Base-by-base conservation (phyloP, 1,139 yeast species). In the Petasospora rhodanensis region DNA sequence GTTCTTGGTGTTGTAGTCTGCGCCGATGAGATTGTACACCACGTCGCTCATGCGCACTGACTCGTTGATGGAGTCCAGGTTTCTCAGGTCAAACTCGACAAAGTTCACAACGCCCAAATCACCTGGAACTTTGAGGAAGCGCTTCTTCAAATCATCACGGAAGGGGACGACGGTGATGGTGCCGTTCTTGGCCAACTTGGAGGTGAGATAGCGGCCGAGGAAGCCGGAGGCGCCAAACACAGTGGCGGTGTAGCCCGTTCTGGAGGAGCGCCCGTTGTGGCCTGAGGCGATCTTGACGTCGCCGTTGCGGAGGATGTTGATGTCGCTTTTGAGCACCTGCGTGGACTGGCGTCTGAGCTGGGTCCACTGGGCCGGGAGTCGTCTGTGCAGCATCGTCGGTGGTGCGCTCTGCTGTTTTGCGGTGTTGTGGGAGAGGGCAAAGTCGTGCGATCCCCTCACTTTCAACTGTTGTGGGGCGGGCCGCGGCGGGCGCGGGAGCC, bases 211-310 rank as follows among this genome's bases (percentile, higher is more conserved):
- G 36, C 87, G 74, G 24, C 95, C 95, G 41, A 85, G 64, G 58
- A 80, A 79, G 2, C 95, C 95, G 33, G 77, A 63, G 22, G 84
- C 87, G 10, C 95, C 95, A 53, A 85, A 85, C 4, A 85, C 91
- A 6, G 95, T 84, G 18, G 91, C 95, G 6, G 91, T 83, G 62
- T 78, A 83, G 3, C 95, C 95, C n/a, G 91, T 79, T 65, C 94
- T 73, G 23, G 95, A 84, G 8, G 94, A 81, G 43, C 86, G 72
- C 25, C 95, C 95, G 28, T 94, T 94, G 31, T 76, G 63, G 40
- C 95, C 95, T 24, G 69, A 68, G 15, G 83, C 60, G 34, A 81
- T 58, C 49, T 77, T 70, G 26, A 86, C 79, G 55, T 85, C 83
- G 23, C 95, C 95, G 37, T 70, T 67, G 47, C 77, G 70, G 41